Conservation (phyloP, 2,329 filamentous ascomycete species). For the Xylaria sp. region DNA sequence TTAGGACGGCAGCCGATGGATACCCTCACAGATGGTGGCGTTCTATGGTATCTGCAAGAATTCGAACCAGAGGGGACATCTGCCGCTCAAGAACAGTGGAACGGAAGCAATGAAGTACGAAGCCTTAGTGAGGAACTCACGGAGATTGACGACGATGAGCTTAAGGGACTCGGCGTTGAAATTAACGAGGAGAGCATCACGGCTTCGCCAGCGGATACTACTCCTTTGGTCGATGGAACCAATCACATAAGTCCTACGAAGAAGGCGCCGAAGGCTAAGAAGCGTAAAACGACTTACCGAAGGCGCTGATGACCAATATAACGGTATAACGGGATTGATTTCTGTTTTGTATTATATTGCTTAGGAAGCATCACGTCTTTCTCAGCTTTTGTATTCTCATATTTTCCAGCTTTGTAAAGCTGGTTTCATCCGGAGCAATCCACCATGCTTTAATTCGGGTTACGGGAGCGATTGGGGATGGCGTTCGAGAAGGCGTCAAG, state of each 20-base stretch:
- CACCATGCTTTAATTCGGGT: slow-evolving; percentile 21
- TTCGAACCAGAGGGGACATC: slow-evolving; percentile 85
- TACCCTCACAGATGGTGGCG: slow-evolving; percentile 74
- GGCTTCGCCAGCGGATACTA: slow-evolving; percentile 49
- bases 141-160: slow-evolving; percentile 90
- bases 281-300: slow-evolving; percentile 43
- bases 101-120: slow-evolving; percentile 72
- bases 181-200: slow-evolving; percentile 61
- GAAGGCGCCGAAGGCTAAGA: slow-evolving; percentile 43
- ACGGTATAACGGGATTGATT: slow-evolving; percentile 5
- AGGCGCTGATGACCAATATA: slow-evolving; percentile 37
- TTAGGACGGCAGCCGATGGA: slow-evolving; percentile 60
- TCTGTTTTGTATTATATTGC: slow-evolving; percentile 36
- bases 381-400: slow-evolving; percentile 41
- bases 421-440: slow-evolving; percentile 30
- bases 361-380: slow-evolving; percentile 28
- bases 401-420: slow-evolving; percentile 26
- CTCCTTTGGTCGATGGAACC: slow-evolving; percentile 38
- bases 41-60: slow-evolving; percentile 86
- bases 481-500: slow-evolving; percentile 30
- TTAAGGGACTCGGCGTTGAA: slow-evolving; percentile 73
- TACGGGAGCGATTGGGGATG: slow-evolving; percentile 10
- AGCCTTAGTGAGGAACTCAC: slow-evolving; percentile 86
- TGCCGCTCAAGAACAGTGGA: slow-evolving; percentile 78
- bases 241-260: slow-evolving; percentile 41